A percentile compares a stretch with the other conserved stretches of the same genome.
These are phyloP conservation scores for Podila verticillata DNA, from an alignment of 192 early-diverging fungal species.

Conservation along the genomic window DNA sequence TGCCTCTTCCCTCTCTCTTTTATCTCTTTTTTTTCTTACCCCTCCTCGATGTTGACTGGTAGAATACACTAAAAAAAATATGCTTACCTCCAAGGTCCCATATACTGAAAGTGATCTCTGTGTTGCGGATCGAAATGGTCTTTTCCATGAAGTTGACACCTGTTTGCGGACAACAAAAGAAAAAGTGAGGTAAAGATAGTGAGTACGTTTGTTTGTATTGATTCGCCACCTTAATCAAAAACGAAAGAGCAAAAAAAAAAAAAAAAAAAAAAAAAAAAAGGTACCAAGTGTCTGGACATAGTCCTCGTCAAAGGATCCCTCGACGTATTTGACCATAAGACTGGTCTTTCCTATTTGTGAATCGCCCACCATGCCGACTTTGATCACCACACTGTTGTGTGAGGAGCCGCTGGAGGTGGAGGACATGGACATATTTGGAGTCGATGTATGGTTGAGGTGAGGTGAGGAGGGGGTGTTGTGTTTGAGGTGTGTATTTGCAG, in stretches of 20 bases:
- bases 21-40: neutral
- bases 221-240: neutral
- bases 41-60: neutral
- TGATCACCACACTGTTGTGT: constrained; percentile 80
- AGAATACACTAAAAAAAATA: neutral
- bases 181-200: neutral
- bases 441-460: no score
- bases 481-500: neutral
- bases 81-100: constrained; percentile 93
- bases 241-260: neutral
- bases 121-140: constrained; percentile 88
- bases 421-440: neutral
- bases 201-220: constrained; percentile 16
- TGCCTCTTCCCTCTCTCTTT: neutral
- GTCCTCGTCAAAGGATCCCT: constrained; percentile 93
- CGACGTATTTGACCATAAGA: constrained; percentile 98
- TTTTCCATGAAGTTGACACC: constrained; percentile 99
- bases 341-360: constrained; percentile 96
- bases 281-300: constrained; percentile 94
- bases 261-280: neutral
- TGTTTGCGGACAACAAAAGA: constrained; percentile 16
- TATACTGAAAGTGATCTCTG: constrained; percentile 95
- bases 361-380: constrained; percentile 97
- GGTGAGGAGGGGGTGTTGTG: neutral
- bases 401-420: constrained; percentile 21